These are phyloP conservation scores for Boletus vermiculosoides DNA, from an alignment of 768 basidiomycete genomes.

Conservation along the genomic window DNA sequence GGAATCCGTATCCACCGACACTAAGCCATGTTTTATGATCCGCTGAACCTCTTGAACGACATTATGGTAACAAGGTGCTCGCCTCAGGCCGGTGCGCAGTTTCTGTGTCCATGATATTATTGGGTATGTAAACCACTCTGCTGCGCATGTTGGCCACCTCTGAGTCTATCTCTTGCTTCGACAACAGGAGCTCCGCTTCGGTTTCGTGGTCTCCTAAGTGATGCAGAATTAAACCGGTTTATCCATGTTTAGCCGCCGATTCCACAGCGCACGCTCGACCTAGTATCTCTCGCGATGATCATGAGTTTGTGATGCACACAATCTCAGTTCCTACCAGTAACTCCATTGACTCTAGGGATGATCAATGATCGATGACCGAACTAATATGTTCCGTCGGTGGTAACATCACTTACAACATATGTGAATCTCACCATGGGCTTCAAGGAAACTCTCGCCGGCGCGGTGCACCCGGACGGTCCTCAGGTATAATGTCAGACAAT, in stretches of 20 bases:
- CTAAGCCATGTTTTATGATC: too few relatives aligned
- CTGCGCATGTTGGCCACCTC: constrained; percentile 14
- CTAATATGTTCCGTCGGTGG: not conserved
- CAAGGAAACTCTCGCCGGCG: not conserved
- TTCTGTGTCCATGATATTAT: constrained; percentile 60
- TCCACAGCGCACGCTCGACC: constrained; percentile 58
- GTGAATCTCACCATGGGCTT: not conserved
- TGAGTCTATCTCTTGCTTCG: constrained; percentile 47
- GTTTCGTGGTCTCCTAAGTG: constrained; percentile 60
- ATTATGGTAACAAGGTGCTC: too few relatives aligned
- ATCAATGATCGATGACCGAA: not conserved
- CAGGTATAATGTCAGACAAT: constrained; percentile 4
- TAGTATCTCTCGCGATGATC: constrained; percentile 73
- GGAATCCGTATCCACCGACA: too few relatives aligned
- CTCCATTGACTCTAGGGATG: constrained; percentile 28
- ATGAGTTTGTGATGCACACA: constrained; percentile 66
- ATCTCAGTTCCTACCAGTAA: constrained; percentile 55
- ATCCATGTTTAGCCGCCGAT: constrained; percentile 58
- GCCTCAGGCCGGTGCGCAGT: constrained; percentile 39
- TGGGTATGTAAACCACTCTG: constrained; percentile 50
- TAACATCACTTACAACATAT: not conserved
- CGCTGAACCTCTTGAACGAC: too few relatives aligned
- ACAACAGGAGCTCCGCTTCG: constrained; percentile 43
- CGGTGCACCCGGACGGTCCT: constrained; percentile 5
- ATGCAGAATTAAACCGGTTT: constrained; percentile 61